Evolutionary conservation across 2,329 filamentous ascomycete genomes (phyloP).

Genomic region (Bipolaris victoriae): DNA sequence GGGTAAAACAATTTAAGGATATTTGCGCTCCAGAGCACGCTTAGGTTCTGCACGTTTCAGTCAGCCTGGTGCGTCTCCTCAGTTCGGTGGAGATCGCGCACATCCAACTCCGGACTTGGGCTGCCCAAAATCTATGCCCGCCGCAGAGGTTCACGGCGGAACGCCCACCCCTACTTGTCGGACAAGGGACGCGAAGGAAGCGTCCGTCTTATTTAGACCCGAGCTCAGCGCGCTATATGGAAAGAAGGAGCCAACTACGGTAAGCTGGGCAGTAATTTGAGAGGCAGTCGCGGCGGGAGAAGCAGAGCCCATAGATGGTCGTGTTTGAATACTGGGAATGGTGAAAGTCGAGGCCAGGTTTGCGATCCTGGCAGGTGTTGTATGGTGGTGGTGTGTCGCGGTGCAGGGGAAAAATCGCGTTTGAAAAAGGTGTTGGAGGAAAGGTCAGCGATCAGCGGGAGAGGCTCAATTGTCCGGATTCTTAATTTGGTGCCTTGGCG

Average conservation of each 20-base stretch:
- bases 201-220: slow-evolving; percentile 51
- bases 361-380: slow-evolving; percentile 33
- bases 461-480: slow-evolving; percentile 29
- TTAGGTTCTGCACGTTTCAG: slow-evolving; percentile 30
- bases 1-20: slow-evolving; percentile 17
- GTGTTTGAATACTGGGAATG: slow-evolving; percentile 29
- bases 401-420: slow-evolving; percentile 21
- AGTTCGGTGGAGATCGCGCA: slow-evolving; percentile 23
- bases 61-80: slow-evolving; percentile 30
- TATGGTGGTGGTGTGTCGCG: slow-evolving; percentile 21
- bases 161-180: slow-evolving; percentile 56
- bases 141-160: slow-evolving; percentile 57
- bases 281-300: slow-evolving; percentile 41
- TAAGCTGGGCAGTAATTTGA: slow-evolving; percentile 39
- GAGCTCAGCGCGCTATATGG: slow-evolving; percentile 45
- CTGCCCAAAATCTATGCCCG: slow-evolving; percentile 56
- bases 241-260: slow-evolving; percentile 44
- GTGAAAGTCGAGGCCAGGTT: slow-evolving; percentile 38
- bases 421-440: slow-evolving; percentile 22
- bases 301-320: slow-evolving; percentile 56
- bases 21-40: slow-evolving; percentile 14
- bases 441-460: slow-evolving; percentile 25
- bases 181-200: slow-evolving; percentile 56
- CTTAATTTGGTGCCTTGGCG: slow-evolving; percentile 33
- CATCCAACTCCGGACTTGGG: slow-evolving; percentile 30